Evolutionary conservation across 2,329 filamentous ascomycete genomes (phyloP).

Genomic region (Alternaria arbusti): DNA sequence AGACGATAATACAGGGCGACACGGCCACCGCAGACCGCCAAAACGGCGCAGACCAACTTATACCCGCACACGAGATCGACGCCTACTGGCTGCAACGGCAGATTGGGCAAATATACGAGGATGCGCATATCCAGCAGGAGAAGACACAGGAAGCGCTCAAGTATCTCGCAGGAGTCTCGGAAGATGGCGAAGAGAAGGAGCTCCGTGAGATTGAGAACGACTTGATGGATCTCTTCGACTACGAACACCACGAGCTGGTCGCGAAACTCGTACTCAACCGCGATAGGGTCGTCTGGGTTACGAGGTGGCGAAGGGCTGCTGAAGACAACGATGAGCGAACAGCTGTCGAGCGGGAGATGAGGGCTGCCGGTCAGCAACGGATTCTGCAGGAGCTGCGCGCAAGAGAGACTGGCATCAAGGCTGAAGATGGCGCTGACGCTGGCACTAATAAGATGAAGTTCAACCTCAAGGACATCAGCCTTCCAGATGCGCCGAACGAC

Average conservation of each 20-base stretch:
- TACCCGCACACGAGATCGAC: slow-evolving; percentile 89
- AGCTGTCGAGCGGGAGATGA: slow-evolving; percentile 88
- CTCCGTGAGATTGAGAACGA: slow-evolving; percentile 97
- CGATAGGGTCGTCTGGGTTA: slow-evolving; percentile 95
- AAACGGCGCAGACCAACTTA: slow-evolving; percentile 60
- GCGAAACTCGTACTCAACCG: slow-evolving; percentile 89
- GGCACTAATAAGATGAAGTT: slow-evolving; percentile 81
- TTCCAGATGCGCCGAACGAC: slow-evolving; percentile 64
- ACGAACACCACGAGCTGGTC: slow-evolving; percentile 92
- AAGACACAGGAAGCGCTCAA: slow-evolving; percentile 86
- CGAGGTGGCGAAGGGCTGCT: slow-evolving; percentile 81
- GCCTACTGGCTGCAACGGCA: slow-evolving; percentile 97
- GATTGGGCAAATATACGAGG: slow-evolving; percentile 84
- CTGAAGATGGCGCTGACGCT: slow-evolving; percentile 62
- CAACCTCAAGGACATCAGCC: slow-evolving; percentile 85
- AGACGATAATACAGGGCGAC: slow-evolving; percentile 82
- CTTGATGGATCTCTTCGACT: slow-evolving; percentile 97
- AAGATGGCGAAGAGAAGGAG: slow-evolving; percentile 80
- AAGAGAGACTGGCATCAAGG: slow-evolving; percentile 65
- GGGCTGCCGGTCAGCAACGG: slow-evolving; percentile 81
- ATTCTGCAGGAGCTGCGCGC: slow-evolving; percentile 89
- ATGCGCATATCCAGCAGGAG: slow-evolving; percentile 90
- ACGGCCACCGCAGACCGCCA: slow-evolving; percentile 52
- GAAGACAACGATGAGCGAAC: slow-evolving; percentile 75
- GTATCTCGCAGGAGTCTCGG: slow-evolving; percentile 78